Base-by-base conservation (phyloP, 1,284 basidiomycete genomes). In the Rhodotorula sp. region DNA sequence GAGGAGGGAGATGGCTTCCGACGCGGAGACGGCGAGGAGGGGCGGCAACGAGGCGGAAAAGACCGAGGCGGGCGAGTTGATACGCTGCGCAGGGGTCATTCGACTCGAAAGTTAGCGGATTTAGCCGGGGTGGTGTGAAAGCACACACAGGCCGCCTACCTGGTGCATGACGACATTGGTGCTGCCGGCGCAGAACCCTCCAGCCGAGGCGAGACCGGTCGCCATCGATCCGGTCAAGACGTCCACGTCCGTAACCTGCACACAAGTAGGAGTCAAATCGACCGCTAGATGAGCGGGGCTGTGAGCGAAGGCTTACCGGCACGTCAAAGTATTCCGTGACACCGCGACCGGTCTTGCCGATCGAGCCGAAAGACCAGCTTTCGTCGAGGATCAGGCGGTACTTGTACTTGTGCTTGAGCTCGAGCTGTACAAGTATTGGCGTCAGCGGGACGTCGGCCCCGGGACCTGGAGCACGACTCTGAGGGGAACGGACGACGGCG, bases 31-130 rank as follows among this genome's bases (percentile, higher is more conserved):
- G 21, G 93, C 90, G 62, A 98, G 87, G 65, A 97, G 86, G 2
- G 93, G 88, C 0, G 97, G 97, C 83, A 97, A 88, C 2, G 96
- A 90, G 15, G 97, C 97, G 1, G 96, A 97, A 84, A 94, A 99
- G 70, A 99, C 93, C 79, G 93, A 96, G 0, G 93, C 90, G 5
- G 93, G 89, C 31, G 93, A 94, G 81, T 99, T 99, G 87, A 98
- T 98, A 61, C 95, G 94, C 87, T 97, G 39, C 39, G 39, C 8
- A 43, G 12, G 2, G 10, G 39, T 12, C 8, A 12, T 43, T 43
- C 39, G 39, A 43, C 39, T 8, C 10, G 39, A 43, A 43, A 10
- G 81, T 31, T 1, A 21, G 21, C 47, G 4, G 3, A 3, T 3
- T 4, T 14, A 16, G 16, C 16, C 47, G 57, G 59, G 34, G 18